Evolutionary conservation across 148 eudicot species (phyloP), one percentile per base, ranked within the genome.

Genomic region (Pouteria glomerata): DNA sequence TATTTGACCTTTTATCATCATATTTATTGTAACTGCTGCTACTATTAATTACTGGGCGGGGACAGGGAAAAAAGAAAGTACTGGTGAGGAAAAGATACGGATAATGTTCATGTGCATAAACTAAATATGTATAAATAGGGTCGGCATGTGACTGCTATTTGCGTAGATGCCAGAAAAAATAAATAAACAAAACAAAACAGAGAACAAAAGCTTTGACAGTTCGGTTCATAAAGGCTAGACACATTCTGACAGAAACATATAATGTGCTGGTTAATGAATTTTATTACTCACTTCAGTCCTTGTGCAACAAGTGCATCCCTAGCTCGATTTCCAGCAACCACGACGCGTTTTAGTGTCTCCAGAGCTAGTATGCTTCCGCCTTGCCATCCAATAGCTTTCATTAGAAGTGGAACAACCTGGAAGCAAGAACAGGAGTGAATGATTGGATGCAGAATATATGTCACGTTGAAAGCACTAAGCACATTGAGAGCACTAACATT

Each of bases 381-480:
- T 85, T 88, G 96, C 97, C 99, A 95, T 48, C 99, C 99, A 58
- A 95, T 95, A 69, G 97, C 99, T 84, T 95, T 91, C 99, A 95
- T 95, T 66, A 95, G 81, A 82, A 95, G 99, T 21, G 99, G 99
- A 73, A 95, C 99, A 72, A 95, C 99, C 98, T 95, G 90, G 31
- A 73, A 73, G 66, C 29, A 62, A 63, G 23, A 75, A 18, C 58
- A 68, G 31, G 16, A 21, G 29, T 37, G 27, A 59, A 64, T 34
- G 37, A 41, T 24, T 59, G 24, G 39, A 71, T 44, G 29, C 29
- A 71, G 44, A 44, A 64, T 35, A 39, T 6, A 39, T 24, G 41
- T 14, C 58, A 68, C 56, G 50, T 29, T 67, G 23, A 47, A 16
- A 50, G 57, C 33, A 41, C 29, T 41, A n/a, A n/a, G n/a, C 56